These are phyloP conservation scores for Microcyclospora tardicrescens DNA, from an alignment of 2,329 filamentous ascomycete genomes.

Conservation along the genomic window DNA sequence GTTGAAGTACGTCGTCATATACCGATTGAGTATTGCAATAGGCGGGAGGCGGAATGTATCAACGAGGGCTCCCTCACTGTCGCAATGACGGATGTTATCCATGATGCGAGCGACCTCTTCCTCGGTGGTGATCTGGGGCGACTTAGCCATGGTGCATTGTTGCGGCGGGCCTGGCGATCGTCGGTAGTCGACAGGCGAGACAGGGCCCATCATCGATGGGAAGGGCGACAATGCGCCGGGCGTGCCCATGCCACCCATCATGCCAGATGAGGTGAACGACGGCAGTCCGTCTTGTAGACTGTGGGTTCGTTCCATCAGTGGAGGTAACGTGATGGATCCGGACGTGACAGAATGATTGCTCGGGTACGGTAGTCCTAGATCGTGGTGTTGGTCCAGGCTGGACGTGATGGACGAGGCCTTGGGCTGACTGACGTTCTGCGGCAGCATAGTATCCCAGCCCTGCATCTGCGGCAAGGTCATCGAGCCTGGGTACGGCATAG, in stretches of 20 bases:
- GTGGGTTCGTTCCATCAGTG: slow-evolving; percentile 45
- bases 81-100: slow-evolving; percentile 70
- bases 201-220: slow-evolving; percentile 52
- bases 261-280: slow-evolving; percentile 55
- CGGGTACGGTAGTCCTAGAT: slow-evolving; percentile 41
- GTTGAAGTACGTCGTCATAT: slow-evolving; percentile 90
- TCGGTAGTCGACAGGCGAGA: slow-evolving; percentile 55
- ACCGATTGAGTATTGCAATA: slow-evolving; percentile 71
- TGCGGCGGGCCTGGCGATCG: slow-evolving; percentile 57
- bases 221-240: slow-evolving; percentile 64
- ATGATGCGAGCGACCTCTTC: slow-evolving; percentile 75
- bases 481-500: slow-evolving; percentile 58
- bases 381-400: slow-evolving; percentile 18
- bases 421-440: slow-evolving; percentile 51
- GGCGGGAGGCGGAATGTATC: slow-evolving; percentile 82
- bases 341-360: slow-evolving; percentile 12
- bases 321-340: slow-evolving; percentile 41
- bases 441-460: slow-evolving; percentile 74
- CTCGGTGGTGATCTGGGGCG: slow-evolving; percentile 71
- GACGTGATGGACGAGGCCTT: slow-evolving; percentile 63
- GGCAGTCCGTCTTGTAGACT: slow-evolving; percentile 30
- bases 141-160: slow-evolving; percentile 50
- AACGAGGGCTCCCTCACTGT: slow-evolving; percentile 69
- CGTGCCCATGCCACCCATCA: slow-evolving; percentile 55
- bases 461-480: slow-evolving; percentile 76